phyloP scores from a whole-genome alignment of 164 flowering plant species.

The Brasenia schreberi region DNA sequence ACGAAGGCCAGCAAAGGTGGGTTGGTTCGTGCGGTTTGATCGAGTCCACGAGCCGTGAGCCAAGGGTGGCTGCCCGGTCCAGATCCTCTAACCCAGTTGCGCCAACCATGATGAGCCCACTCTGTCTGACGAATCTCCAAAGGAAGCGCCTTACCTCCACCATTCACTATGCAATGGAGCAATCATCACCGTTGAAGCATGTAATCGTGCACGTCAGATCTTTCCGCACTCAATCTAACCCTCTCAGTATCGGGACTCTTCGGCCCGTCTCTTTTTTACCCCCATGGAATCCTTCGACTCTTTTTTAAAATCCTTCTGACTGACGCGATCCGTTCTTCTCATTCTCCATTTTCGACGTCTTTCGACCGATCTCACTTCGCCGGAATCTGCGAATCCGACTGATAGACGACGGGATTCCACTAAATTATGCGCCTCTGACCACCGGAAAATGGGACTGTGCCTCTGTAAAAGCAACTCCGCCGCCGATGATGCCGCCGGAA shows the following conservation, averaged over 20 bases:
- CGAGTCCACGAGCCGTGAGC: background rate
- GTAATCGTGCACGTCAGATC: background rate
- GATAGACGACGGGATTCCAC: background rate
- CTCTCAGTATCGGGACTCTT: background rate
- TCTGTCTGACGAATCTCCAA: background rate
- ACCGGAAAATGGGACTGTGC: slow-evolving; percentile 57
- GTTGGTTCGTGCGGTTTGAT: background rate
- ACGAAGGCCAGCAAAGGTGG: background rate
- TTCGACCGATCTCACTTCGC: slow-evolving; percentile 4
- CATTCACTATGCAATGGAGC: background rate
- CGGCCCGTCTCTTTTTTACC: background rate
- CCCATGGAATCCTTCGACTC: slow-evolving; percentile 1
- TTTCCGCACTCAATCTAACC: background rate
- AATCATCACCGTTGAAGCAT: background rate
- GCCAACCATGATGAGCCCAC: background rate
- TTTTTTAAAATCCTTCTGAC: background rate
- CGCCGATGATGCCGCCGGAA: slow-evolving; percentile 10
- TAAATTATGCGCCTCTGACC: slow-evolving; percentile 1
- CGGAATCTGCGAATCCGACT: slow-evolving; percentile 4
- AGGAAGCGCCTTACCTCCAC: background rate
- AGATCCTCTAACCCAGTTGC: background rate
- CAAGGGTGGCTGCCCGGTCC: background rate
- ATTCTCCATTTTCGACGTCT: background rate
- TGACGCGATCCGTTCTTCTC: background rate
- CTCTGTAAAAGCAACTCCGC: slow-evolving; percentile 46